A percentile compares a stretch with the other conserved stretches of the same genome.
Evolutionary conservation across 805 yeast genomes (phyloP).

Genomic region (Yarrowia deformans): DNA sequence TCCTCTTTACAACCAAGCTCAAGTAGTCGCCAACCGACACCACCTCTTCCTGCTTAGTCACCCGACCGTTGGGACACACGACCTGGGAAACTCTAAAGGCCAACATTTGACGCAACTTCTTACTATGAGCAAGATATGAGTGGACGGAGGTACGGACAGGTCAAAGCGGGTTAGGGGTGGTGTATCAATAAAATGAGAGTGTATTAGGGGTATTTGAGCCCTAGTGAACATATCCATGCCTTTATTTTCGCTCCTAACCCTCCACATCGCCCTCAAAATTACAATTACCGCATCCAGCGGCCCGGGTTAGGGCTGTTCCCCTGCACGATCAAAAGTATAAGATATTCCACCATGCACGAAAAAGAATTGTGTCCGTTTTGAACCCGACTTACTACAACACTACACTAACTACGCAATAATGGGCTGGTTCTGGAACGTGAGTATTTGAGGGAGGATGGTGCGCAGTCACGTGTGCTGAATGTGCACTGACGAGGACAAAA

Average conservation of each 20-base stretch:
- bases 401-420: slow-evolving; percentile 16
- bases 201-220: background rate
- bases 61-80: slow-evolving; percentile 3
- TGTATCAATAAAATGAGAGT: too few species aligned
- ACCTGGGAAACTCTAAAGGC: background rate
- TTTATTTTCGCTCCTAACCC: background rate
- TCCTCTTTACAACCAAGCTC: background rate
- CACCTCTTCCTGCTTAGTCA: background rate
- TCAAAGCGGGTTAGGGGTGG: too few species aligned
- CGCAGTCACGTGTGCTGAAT: background rate
- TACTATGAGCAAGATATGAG: slow-evolving; percentile 26
- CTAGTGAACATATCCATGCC: background rate
- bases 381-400: background rate
- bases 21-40: background rate
- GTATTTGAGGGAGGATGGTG: background rate
- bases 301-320: background rate
- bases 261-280: background rate
- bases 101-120: slow-evolving; percentile 18
- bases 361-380: slow-evolving; percentile 8
- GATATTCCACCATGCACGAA: slow-evolving; percentile 17
- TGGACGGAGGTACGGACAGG: background rate
- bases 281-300: background rate
- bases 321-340: slow-evolving; percentile 23
- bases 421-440: slow-evolving; percentile 40
- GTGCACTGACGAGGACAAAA: too few species aligned